Evolutionary conservation across 108 stramenopile genomes (phyloP), one percentile per base, ranked within the genome.

Genomic region (Fragilariopsis cylindrus): DNA sequence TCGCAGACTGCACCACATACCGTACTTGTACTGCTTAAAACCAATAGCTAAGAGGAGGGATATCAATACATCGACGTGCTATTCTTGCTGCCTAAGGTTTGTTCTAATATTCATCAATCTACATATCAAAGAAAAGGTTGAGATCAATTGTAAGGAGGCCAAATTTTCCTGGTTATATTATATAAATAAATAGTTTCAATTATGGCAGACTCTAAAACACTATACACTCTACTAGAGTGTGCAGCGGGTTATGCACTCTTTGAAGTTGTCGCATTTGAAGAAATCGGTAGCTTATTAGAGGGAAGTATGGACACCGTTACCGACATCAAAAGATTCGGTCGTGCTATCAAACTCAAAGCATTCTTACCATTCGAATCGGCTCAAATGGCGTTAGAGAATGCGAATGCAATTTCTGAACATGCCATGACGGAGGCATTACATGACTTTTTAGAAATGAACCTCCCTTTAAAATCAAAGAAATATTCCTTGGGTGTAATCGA

Each of bases 181-280:
- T 52, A 52, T 9, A 52, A 52, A 52, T 13, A 52, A 13, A 52
- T 13, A 13, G 9, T 52, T 52, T 13, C 12, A 52, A 52, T 52
- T 7, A 63, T 63, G 62, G 62, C 62, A 12, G 62, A 63, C 62
- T 64, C 86, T 19, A 86, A 85, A 71, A 77, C 79, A 21, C 79
- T 91, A 8, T 97, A 94, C 74, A 85, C 92, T 7, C 86, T 99
- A 48, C 87, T 94, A 75, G 99, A 99, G 83, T 80, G 91, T 39
- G 97, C 99, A 7, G 97, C 98, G 7, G 99, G 99, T 53, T 99
- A 97, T 70, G 98, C 97, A 48, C 92, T 99, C 41, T 95, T 99
- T 79, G 98, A 98, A 64, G 94, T 98, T 4, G 90, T 97, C 19
- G 93, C 97, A 70, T 84, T 94, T 72, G 99, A 99, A 75, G 98